Base-by-base conservation (phyloP, 805 yeast genomes). In the Saccharomycopsis lassenensis region DNA sequence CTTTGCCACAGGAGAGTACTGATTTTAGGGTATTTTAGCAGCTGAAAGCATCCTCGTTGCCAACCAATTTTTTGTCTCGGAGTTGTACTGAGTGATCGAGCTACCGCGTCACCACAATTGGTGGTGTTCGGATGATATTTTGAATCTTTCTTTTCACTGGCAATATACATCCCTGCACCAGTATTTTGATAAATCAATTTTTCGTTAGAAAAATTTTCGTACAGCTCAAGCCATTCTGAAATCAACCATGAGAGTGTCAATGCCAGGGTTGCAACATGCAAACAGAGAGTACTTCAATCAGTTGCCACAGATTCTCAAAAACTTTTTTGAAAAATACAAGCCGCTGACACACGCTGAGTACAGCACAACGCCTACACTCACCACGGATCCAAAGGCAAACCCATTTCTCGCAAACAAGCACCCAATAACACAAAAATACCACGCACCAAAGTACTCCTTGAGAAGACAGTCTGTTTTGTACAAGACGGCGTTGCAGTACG, bases 351-450 rank as follows among this genome's bases (percentile, higher is more conserved):
- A 86, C n/a, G 68, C 69, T 14, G 54, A 67, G 46, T 87, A 85
- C 55, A 63, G 83, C 4, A 58, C 65, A 2, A 67, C 65, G 44
- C 80, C 94, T 35, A 71, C 82, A 2, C 60, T 71, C 20, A 75
- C 82, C 16, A 61, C 59, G 33, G 87, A 85, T 33, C 67, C 71
- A 16, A 70, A 72, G 42, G 81, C 86, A 48, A 87, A 87, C 57
- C 96, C 96, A 36, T 87, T 87, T 56, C 57, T 84, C 37, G 78
- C 94, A 17, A 86, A 84, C 56, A 79, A 70, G 51, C 86, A 86
- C 55, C 85, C 93, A 15, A 71, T 79, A 16, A 84, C 93, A 16
- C 72, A 79, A n/a, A 65, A 61, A 48, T 73, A 77, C 61, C 93
- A 83, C 49, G 73, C 74, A 41, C 83, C 96, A 18, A 67, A 74